Evolutionary conservation across 331 rosid genomes (phyloP).

Genomic region (Acacia pycnantha): DNA sequence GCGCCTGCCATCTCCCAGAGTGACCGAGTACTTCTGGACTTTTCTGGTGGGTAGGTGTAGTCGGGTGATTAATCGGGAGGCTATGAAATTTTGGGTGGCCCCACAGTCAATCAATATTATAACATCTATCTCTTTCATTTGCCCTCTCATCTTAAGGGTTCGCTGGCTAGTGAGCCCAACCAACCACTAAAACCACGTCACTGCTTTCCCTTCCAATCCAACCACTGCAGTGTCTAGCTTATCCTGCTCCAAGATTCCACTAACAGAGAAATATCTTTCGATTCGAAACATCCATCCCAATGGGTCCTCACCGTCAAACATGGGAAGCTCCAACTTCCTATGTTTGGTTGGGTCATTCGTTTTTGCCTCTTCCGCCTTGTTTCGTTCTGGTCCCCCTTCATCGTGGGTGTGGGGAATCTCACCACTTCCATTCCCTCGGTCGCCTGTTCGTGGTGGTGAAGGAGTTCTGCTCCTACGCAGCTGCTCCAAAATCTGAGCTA

Average conservation of each 20-base stretch:
- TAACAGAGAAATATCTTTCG: not conserved
- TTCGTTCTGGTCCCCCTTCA: too few relatives aligned
- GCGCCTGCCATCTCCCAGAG: too few relatives aligned
- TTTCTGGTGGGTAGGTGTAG: rapidly evolving
- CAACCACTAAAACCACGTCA: not conserved
- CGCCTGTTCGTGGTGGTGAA: too few relatives aligned
- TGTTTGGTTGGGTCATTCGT: not conserved
- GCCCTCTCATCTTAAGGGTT: too few relatives aligned
- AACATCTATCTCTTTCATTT: rapidly evolving
- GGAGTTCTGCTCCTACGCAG: too few relatives aligned
- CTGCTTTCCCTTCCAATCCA: not conserved
- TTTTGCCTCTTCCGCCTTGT: not conserved
- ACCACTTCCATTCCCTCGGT: too few relatives aligned
- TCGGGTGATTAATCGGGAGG: rapidly evolving
- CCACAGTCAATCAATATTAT: too few relatives aligned
- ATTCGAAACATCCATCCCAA: not conserved
- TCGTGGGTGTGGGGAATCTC: too few relatives aligned
- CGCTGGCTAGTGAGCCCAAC: too few relatives aligned
- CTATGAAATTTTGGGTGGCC: too few relatives aligned
- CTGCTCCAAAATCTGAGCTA: too few relatives aligned
- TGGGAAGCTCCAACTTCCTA: not conserved
- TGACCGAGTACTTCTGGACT: too few relatives aligned
- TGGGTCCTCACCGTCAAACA: not conserved
- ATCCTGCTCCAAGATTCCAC: not conserved
- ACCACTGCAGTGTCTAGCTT: not conserved